phyloP scores from a whole-genome alignment of 2,329 filamentous ascomycete species.

The Chaetomium sp. region DNA sequence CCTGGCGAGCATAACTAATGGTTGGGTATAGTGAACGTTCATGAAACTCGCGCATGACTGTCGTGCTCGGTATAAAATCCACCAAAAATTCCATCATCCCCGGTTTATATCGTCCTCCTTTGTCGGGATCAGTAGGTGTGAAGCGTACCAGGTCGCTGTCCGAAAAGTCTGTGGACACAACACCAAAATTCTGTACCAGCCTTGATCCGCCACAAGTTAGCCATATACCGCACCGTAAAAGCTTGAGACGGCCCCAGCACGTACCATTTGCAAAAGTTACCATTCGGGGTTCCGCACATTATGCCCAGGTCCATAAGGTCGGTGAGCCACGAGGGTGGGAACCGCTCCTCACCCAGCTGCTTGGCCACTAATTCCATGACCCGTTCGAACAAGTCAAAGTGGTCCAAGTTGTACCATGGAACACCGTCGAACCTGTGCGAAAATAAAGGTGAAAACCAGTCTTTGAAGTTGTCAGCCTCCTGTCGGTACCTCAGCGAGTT shows the following conservation, averaged over 20 bases:
- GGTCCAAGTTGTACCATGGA: background rate
- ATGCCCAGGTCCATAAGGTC: background rate
- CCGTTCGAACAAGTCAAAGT: slow-evolving; percentile 2
- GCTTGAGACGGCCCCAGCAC: background rate
- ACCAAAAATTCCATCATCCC: background rate
- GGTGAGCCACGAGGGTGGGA: background rate
- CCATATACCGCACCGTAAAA: background rate
- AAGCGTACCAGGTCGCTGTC: background rate
- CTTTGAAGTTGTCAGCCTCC: too few relatives aligned
- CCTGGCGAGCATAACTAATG: background rate
- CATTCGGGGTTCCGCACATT: background rate
- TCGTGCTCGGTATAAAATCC: background rate
- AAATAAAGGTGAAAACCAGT: background rate
- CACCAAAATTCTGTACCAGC: background rate
- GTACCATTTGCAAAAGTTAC: slow-evolving; percentile 11
- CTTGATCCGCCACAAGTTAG: background rate
- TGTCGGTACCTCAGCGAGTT: background rate
- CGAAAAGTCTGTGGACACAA: background rate
- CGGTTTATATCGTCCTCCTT: too few relatives aligned
- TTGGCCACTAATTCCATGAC: slow-evolving; percentile 5
- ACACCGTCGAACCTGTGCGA: too few relatives aligned
- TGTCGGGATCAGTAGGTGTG: too few relatives aligned
- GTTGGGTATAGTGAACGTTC: background rate
- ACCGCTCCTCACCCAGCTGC: background rate
- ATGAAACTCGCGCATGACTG: background rate